These are phyloP conservation scores for Candida xiaguanensis DNA, from an alignment of 805 yeast species.

Conservation along the genomic window DNA sequence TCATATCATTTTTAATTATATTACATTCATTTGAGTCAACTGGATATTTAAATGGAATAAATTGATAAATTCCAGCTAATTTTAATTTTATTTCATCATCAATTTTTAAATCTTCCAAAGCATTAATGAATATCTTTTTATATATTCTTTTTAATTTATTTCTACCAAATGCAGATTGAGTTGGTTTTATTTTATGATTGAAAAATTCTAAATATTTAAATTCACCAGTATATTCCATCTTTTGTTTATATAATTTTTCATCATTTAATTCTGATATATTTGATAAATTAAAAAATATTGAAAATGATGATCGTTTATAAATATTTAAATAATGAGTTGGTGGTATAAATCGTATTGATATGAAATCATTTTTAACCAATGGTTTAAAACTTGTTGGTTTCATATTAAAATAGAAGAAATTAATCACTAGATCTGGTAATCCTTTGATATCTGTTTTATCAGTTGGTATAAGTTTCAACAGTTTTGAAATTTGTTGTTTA, in stretches of 20 bases:
- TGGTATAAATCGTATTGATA: constrained; percentile 29
- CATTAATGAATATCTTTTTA: constrained; percentile 15
- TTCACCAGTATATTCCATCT: constrained; percentile 26
- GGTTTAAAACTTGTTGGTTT: constrained; percentile 12
- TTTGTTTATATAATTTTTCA: constrained; percentile 15
- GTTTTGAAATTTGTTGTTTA: not conserved
- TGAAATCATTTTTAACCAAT: constrained; percentile 17
- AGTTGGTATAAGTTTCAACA: constrained; percentile 19
- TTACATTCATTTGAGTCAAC: constrained; percentile 14
- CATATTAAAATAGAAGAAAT: constrained; percentile 11
- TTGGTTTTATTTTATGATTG: constrained; percentile 22
- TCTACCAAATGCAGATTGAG: constrained; percentile 32
- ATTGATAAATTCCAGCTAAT: constrained; percentile 25
- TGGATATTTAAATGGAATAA: constrained; percentile 19
- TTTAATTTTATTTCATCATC: not conserved
- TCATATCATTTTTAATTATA: not conserved
- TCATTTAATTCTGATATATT: constrained; percentile 27
- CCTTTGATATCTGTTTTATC: constrained; percentile 34
- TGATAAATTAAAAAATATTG: constrained; percentile 30
- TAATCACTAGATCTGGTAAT: constrained; percentile 21
- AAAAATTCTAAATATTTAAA: constrained; percentile 21
- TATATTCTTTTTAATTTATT: constrained; percentile 21
- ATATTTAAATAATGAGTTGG: constrained; percentile 21
- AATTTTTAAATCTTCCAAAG: constrained; percentile 8
- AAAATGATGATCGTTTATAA: constrained; percentile 34